Conservation (phyloP, 768 basidiomycete species). For the Trametes villosa region DNA sequence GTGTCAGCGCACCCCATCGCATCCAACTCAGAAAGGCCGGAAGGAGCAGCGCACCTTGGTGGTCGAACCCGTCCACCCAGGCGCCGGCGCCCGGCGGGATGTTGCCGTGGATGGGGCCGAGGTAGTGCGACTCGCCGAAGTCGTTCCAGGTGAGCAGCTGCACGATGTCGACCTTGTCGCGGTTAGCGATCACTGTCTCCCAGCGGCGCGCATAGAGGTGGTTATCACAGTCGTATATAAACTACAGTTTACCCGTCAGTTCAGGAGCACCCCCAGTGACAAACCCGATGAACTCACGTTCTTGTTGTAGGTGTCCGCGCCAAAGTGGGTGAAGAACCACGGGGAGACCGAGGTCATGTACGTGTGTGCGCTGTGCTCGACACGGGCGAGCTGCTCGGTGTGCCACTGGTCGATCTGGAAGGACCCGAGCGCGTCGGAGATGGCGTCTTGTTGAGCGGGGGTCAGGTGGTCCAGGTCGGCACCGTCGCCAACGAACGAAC, state of each 20-base stretch:
- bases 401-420: conserved; percentile 42
- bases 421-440: conserved; percentile 28
- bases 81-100: conserved; percentile 37
- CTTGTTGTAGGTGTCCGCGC: conserved; percentile 58
- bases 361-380: conserved; percentile 28
- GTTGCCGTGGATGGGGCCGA: conserved; percentile 57
- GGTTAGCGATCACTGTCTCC: conserved; percentile 62
- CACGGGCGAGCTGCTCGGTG: conserved; percentile 33
- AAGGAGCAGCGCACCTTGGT: conserved; percentile 32
- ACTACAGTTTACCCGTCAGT: conserved; percentile 33
- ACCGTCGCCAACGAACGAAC: conserved; percentile 37
- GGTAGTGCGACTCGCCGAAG: conserved; percentile 76
- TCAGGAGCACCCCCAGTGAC: background rate
- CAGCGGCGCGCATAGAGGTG: conserved; percentile 66
- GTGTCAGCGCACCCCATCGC: no score
- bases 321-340: conserved; percentile 79
- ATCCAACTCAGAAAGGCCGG: background rate
- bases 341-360: conserved; percentile 57
- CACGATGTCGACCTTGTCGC: conserved; percentile 49
- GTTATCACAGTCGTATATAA: conserved; percentile 64
- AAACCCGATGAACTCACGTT: conserved; percentile 38
- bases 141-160: conserved; percentile 80
- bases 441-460: conserved; percentile 16
- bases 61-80: conserved; percentile 44
- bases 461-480: conserved; percentile 24